Evolutionary conservation across 768 basidiomycete species (phyloP).

Genomic region (Pilatotrama ljubarskyi): DNA sequence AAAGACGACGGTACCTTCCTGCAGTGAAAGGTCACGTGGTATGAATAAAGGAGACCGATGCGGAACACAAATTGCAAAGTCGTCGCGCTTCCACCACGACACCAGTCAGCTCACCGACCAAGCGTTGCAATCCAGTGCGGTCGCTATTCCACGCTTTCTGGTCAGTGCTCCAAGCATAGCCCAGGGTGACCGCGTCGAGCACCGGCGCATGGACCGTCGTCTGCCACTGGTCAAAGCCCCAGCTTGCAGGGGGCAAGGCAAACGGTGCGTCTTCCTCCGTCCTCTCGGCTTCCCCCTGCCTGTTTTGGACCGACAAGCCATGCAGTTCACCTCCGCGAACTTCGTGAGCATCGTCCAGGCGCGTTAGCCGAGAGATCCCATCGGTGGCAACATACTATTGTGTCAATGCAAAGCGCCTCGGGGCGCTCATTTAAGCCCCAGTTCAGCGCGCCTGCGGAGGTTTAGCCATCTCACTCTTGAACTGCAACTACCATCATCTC

Average conservation of each 20-base stretch:
- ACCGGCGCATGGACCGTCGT: too few species aligned
- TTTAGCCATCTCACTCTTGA: neutral
- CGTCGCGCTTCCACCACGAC: neutral
- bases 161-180: too few species aligned
- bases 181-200: too few species aligned
- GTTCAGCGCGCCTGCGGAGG: neutral
- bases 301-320: neutral
- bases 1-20: too few species aligned
- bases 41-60: neutral
- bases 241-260: too few species aligned
- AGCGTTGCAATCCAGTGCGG: too few species aligned
- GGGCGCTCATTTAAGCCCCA: neutral
- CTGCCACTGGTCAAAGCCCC: too few species aligned
- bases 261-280: too few species aligned
- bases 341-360: neutral
- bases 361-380: constrained; percentile 6
- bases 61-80: neutral
- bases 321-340: neutral
- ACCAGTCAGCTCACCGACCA: too few species aligned
- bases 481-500: neutral
- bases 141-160: too few species aligned
- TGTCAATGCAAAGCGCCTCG: constrained; percentile 1
- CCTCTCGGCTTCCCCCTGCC: too few species aligned
- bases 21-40: neutral
- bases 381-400: constrained; percentile 7